phyloP scores from a whole-genome alignment of 495 filamentous ascomycete species.

The Tuber brumale region DNA sequence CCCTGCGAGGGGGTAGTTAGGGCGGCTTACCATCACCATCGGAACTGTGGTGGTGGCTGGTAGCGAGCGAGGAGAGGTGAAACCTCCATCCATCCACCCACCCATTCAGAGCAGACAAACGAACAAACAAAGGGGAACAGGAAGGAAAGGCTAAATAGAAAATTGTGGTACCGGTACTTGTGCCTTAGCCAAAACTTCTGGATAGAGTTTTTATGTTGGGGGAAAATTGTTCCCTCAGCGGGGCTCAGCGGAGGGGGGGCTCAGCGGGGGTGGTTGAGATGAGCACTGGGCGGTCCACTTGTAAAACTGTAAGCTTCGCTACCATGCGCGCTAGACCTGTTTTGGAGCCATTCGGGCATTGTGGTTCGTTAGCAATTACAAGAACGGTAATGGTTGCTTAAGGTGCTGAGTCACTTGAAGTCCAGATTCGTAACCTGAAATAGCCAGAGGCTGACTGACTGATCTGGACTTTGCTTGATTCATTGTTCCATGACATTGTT shows the following conservation, averaged over 20 bases:
- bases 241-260: not conserved
- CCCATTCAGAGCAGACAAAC: not conserved
- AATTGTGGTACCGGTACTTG: not conserved
- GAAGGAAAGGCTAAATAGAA: not conserved
- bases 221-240: not conserved
- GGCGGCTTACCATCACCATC: not conserved
- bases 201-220: not conserved
- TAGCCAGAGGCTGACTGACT: too few species aligned
- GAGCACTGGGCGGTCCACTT: not conserved
- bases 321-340: too few species aligned
- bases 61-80: not conserved
- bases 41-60: not conserved
- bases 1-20: too few species aligned
- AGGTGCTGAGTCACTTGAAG: too few species aligned
- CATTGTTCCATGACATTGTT: too few species aligned
- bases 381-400: too few species aligned
- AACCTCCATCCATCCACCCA: not conserved
- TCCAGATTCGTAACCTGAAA: too few species aligned
- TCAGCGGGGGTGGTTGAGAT: not conserved
- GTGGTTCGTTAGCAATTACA: too few species aligned
- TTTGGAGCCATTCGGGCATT: too few species aligned
- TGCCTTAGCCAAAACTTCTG: not conserved
- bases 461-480: too few species aligned
- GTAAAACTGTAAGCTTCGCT: too few species aligned
- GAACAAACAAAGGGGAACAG: not conserved